Evolutionary conservation across 2,329 filamentous ascomycete species (phyloP), one percentile per base, ranked within the genome.

Genomic region (Ophiostoma sp.): DNA sequence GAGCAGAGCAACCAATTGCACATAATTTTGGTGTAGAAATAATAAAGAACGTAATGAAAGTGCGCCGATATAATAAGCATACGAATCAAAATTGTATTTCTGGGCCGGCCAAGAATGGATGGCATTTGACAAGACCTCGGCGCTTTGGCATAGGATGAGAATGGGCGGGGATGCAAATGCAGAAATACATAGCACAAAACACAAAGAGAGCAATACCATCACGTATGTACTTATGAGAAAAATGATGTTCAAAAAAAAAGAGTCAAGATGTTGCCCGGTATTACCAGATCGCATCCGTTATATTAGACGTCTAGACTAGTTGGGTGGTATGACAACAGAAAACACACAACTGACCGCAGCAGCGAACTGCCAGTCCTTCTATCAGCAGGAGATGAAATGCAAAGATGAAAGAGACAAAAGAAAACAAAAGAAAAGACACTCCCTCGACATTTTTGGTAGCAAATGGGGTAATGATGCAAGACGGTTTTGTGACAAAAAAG

Each of bases 221-320:
- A 15, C n/a, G 33, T n/a, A 7, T 52, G 17, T 17, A 52, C 3
- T 19, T 50, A 1, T 61, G 59, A n/a, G 2, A 45, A 25, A 31
- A 25, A 50, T 1, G 31, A 1, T 2, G 6, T 17, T 48, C 39
- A 33, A 22, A 50, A 50, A 48, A 22, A 50, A 48, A 22, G 22
- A n/a, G 45, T 36, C 28, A 63, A 52, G 19, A 50, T 22, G 69
- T 8, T 25, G 55, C 39, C 57, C 31, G n/a, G 22, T 1, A 22
- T 28, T 22, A 36, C 33, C 36, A 28, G 50, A 57, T 25, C 39
- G 6, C 57, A 52, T 22, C 55, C 39, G 69, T 59, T 63, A 36
- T 63, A 71, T 71, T 71, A 71, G 42, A 50, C 42, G 25, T 48
- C 57, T 50, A 71, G 39, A 50, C 69, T 52, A 50, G 55, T 50